Evolutionary conservation across 1,284 basidiomycete species (phyloP), one percentile per base, ranked within the genome.

Genomic region (Sparassis latifolia): DNA sequence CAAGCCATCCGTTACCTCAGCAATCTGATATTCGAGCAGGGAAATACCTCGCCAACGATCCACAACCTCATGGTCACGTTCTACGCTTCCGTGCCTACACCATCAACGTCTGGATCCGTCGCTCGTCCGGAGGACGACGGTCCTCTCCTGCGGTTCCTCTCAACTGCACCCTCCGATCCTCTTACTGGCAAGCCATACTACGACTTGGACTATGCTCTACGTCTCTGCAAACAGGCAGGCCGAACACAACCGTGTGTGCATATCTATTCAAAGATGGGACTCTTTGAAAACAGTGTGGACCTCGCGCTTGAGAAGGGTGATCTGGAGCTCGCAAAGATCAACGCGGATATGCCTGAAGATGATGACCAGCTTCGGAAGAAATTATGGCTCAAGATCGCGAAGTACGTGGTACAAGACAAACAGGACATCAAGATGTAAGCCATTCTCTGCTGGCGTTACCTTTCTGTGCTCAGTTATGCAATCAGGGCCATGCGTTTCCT

Each of bases 211-310:
- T 99, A 98, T 64, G 97, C 96, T 0, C 67, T 99, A 52, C 83
- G 97, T 6, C 70, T 97, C 43, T 99, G 95, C 72, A 92, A 92
- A 62, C 80, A 84, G 56, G 77, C 87, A 41, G 82, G 84, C 4
- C 77, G 90, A 44, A 90, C 84, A 32, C 91, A 95, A 60, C 84
- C 96, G 1, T 98, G 95, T 65, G 93, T 99, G 41, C 88, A 93
- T 61, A 96, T 99, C 52, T 99, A 98, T 69, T 90, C 92, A 6
- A 94, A 97, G 73, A 96, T 99, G 93, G 94, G 92, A 0, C 71
- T 98, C 46, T 97, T 88, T 74, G 97, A 99, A 71, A 91, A 90
- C 60, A 94, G 92, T 53, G 96, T 99, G 27, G 94, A 98, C 66
- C 77, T 99, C 37, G 97, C 97, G 0, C 75, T 99, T 39, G 84